Base-by-base conservation (phyloP, 2,329 filamentous ascomycete genomes). In the Penicillium sp. region DNA sequence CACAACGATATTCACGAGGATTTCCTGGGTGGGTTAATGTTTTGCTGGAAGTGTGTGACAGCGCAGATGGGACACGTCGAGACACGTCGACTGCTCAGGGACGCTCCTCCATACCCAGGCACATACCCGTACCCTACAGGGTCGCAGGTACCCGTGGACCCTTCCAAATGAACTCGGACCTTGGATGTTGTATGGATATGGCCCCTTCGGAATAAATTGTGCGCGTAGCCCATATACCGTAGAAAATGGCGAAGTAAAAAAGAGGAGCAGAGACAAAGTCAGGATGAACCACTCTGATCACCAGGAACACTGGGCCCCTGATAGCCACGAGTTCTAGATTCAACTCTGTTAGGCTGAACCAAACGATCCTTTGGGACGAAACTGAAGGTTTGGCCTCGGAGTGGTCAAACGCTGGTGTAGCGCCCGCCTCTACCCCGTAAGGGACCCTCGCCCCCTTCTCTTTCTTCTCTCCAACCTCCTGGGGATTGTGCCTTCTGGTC, bases 391-490 rank as follows among this genome's bases (percentile, higher is more conserved):
- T 26, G 36, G 38, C 34, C 39, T 53, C 38, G 11, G 30, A 39
- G 16, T 46, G 19, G 41, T 48, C 44, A 49, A 53, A 47, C 42
- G 27, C 34, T 47, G 43, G 23, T 42, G 53, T 59, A 60, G 56
- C 58, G 58, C 58, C 55, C 54, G 27, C 32, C 13, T 14, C 32
- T 19, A 27, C 19, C 34, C 51, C 26, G 51, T 57, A 57, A 57
- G 58, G 57, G 50, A 50, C 47, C 35, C 46, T n/a, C 54, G 39
- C 39, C 54, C 46, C 48, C 42, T 53, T 46, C 43, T 58, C 44
- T 54, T 51, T 59, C 43, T 56, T 59, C 47, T 44, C 23, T 56
- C 56, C 53, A 49, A 53, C 56, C 56, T 55, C 59, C 56, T 65
- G 16, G 47, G 47, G 47, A 49, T 63, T 50, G 47, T 52, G 42